Percentiles rank a stretch among this genome's conserved stretches.
Evolutionary conservation across 202 grass and related monocot species (phyloP).

Genomic region (Musa balbisiana): DNA sequence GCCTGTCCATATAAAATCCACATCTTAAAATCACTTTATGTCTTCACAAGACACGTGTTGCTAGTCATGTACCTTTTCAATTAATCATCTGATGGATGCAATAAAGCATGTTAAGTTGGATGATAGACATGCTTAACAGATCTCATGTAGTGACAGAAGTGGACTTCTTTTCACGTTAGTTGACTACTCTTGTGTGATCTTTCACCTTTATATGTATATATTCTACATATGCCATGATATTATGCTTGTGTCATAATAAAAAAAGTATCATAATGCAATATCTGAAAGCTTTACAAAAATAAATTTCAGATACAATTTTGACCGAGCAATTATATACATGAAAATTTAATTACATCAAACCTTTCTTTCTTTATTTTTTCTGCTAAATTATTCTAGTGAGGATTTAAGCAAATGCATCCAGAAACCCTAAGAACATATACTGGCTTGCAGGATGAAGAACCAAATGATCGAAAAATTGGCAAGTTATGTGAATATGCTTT

Average conservation of each 20-base stretch:
- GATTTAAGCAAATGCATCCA: not conserved
- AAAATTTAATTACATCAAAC: not conserved
- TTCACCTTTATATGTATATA: too few species aligned
- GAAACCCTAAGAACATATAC: not conserved
- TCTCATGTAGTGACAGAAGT: too few species aligned
- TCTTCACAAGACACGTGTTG: too few species aligned
- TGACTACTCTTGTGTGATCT: too few species aligned
- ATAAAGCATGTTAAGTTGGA: too few species aligned
- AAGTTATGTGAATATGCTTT: slow-evolving; percentile 98
- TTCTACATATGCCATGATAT: not conserved
- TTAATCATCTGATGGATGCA: too few species aligned
- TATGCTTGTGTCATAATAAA: not conserved
- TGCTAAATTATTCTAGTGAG: not conserved
- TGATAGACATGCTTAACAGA: too few species aligned
- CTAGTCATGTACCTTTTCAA: too few species aligned
- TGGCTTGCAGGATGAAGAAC: slow-evolving; percentile 66
- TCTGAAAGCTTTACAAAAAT: not conserved
- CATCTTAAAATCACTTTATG: too few species aligned
- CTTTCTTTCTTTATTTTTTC: not conserved
- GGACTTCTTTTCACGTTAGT: too few species aligned
- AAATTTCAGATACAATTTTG: not conserved
- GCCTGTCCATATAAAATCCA: too few species aligned
- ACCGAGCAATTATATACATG: not conserved
- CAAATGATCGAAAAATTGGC: slow-evolving; percentile 81
- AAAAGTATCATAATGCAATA: not conserved